Conservation (phyloP, 257 asterid species). For the Ilex aquifolium region DNA sequence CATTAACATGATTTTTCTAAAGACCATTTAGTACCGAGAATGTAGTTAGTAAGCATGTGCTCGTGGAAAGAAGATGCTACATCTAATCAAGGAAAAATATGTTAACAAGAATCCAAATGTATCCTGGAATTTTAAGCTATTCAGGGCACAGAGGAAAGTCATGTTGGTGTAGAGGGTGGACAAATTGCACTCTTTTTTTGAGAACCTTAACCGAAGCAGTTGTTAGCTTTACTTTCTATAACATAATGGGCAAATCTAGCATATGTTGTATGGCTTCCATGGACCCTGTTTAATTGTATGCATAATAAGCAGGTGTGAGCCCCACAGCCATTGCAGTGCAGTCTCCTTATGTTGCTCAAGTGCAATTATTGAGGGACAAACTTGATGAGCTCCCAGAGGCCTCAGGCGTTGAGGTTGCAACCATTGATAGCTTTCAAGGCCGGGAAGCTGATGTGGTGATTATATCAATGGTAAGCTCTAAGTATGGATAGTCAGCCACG, state of each 20-base stretch:
- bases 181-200: no score
- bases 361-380: conserved; percentile 84
- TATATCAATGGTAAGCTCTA: conserved; percentile 73
- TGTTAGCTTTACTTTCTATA: no score
- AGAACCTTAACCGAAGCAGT: no score
- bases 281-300: not conserved
- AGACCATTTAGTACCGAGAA: no score
- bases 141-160: no score
- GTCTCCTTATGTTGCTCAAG: conserved; percentile 98
- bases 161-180: no score
- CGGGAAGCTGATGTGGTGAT: conserved; percentile 97
- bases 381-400: conserved; percentile 71
- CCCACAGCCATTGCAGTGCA: conserved; percentile 83
- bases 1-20: no score
- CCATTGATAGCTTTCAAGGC: conserved; percentile 96
- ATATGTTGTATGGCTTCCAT: not conserved
- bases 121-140: no score
- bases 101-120: no score
- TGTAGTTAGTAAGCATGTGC: no score
- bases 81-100: no score
- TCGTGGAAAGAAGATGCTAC: no score
- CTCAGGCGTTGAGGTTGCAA: conserved; percentile 77
- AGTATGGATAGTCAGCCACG: not conserved
- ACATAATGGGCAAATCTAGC: not conserved
- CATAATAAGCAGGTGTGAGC: conserved; percentile 55